Evolutionary conservation across 306 rosid genomes (phyloP).

Genomic region (Sechiopsis laciniata): DNA sequence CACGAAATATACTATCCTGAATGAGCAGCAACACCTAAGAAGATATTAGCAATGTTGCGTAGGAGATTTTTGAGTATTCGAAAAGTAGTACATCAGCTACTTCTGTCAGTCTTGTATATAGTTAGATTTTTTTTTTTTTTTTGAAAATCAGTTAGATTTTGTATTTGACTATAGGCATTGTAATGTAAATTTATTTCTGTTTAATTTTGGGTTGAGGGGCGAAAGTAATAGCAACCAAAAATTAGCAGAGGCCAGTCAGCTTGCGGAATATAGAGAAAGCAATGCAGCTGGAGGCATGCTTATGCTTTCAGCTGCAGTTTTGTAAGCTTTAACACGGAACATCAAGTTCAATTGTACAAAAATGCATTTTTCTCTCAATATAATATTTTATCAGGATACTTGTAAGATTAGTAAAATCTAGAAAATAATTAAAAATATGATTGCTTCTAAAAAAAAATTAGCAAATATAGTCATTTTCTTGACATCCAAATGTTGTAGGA

Average conservation of each 20-base stretch:
- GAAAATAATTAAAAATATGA: no score
- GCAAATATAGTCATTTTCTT: no score
- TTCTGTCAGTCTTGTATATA: conserved; percentile 14
- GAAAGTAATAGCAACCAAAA: no score
- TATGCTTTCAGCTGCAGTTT: conserved; percentile 18
- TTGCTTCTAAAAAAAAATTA: no score
- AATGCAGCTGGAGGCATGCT: not conserved
- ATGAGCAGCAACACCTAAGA: not conserved
- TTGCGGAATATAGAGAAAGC: conserved; percentile 14
- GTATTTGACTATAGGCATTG: conserved; percentile 13
- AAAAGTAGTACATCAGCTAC: conserved; percentile 13
- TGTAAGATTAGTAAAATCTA: no score
- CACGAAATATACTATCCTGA: not conserved
- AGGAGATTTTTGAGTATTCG: not conserved
- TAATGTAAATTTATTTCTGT: conserved; percentile 18
- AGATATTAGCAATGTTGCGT: not conserved
- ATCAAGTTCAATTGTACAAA: conserved; percentile 20
- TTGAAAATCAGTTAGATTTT: conserved; percentile 21
- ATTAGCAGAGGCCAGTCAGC: not conserved
- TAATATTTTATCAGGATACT: no score
- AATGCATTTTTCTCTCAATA: not conserved
- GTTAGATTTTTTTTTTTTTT: conserved; percentile 22
- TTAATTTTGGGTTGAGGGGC: no score
- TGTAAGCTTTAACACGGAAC: conserved; percentile 10
- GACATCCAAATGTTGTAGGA: no score